Percentiles rank a stretch among this genome's conserved stretches.
Conservation (phyloP, 768 basidiomycete species). For the Trametopsis cervina region DNA sequence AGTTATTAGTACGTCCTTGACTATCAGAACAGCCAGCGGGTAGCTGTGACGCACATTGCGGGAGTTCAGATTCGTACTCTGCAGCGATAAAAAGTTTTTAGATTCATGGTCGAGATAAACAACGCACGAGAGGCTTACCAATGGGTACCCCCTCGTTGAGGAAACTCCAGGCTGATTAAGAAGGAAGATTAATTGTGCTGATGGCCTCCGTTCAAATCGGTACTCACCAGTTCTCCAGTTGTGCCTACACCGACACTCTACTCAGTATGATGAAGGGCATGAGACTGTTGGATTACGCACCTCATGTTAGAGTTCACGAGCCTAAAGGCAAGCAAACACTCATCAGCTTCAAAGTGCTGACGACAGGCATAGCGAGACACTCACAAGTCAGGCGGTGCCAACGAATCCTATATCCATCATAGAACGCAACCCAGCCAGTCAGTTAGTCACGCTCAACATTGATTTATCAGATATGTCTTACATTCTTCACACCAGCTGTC, state of each 20-base stretch:
- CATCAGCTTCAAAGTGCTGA: slow-evolving; percentile 4
- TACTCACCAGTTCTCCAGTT: slow-evolving; percentile 34
- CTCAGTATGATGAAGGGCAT: slow-evolving; percentile 28
- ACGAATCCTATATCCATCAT: slow-evolving; percentile 22
- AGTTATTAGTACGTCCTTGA: too few species aligned
- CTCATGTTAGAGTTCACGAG: slow-evolving; percentile 37
- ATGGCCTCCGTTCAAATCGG: neutral
- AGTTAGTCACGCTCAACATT: too few species aligned
- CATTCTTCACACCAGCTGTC: slow-evolving; percentile 33
- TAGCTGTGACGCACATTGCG: slow-evolving; percentile 18
- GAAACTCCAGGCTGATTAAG: slow-evolving; percentile 24
- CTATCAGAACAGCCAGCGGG: neutral
- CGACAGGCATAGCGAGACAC: slow-evolving; percentile 6
- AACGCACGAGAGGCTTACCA: slow-evolving; percentile 16
- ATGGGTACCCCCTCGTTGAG: slow-evolving; percentile 25
- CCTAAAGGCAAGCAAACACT: slow-evolving; percentile 8
- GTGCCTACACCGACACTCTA: slow-evolving; percentile 21
- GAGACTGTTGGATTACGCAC: slow-evolving; percentile 23
- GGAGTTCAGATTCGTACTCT: slow-evolving; percentile 28
- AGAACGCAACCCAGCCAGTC: slow-evolving; percentile 1
- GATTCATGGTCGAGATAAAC: neutral
- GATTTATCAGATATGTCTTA: slow-evolving; percentile 14
- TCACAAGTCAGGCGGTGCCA: slow-evolving; percentile 33
- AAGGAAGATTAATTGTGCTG: neutral
- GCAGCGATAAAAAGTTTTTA: neutral